A percentile compares a stretch with the other conserved stretches of the same genome.
These are phyloP conservation scores for Plenodomus lindquistii DNA, from an alignment of 2,329 filamentous ascomycete species.

Conservation along the genomic window DNA sequence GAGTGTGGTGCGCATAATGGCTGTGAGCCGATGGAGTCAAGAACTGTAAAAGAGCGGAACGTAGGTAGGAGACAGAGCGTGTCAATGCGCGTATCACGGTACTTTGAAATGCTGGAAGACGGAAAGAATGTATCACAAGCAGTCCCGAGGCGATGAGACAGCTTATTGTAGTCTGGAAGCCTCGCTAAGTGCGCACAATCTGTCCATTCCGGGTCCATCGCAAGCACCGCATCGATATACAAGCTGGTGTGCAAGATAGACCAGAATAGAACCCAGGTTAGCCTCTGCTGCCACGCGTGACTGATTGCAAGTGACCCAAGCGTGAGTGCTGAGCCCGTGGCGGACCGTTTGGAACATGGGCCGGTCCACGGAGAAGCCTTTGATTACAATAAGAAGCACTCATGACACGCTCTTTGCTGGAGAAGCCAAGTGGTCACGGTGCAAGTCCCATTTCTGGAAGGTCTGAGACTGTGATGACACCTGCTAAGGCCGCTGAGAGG, in stretches of 20 bases:
- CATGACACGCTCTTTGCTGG: constrained; percentile 4
- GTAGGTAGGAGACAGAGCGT: too few relatives aligned
- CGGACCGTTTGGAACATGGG: constrained; percentile 10
- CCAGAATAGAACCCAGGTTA: constrained; percentile 24
- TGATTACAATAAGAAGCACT: constrained; percentile 26
- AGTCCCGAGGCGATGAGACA: constrained; percentile 18
- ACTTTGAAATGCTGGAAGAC: too few relatives aligned
- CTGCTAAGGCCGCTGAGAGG: constrained; percentile 23
- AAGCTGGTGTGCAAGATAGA: constrained; percentile 29
- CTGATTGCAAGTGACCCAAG: constrained; percentile 26
- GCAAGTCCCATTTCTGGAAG: constrained; percentile 25
- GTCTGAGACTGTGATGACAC: constrained; percentile 11
- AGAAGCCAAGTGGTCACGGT: constrained; percentile 15
- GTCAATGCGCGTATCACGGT: too few relatives aligned
- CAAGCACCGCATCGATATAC: constrained; percentile 28
- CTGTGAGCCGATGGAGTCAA: too few relatives aligned
- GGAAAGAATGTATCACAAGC: constrained; percentile 13
- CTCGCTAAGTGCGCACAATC: constrained; percentile 34
- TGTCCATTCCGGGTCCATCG: constrained; percentile 25
- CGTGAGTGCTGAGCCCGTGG: constrained; percentile 15
- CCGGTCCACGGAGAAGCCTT: constrained; percentile 11
- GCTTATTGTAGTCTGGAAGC: constrained; percentile 24
- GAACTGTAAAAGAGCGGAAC: too few relatives aligned
- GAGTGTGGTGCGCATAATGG: constrained; percentile 26
- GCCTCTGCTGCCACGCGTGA: constrained; percentile 29